A percentile compares a stretch with the other conserved stretches of the same genome.
These are phyloP conservation scores for Hypoxylon trugodes DNA, from an alignment of 495 filamentous ascomycete species.

Conservation along the genomic window DNA sequence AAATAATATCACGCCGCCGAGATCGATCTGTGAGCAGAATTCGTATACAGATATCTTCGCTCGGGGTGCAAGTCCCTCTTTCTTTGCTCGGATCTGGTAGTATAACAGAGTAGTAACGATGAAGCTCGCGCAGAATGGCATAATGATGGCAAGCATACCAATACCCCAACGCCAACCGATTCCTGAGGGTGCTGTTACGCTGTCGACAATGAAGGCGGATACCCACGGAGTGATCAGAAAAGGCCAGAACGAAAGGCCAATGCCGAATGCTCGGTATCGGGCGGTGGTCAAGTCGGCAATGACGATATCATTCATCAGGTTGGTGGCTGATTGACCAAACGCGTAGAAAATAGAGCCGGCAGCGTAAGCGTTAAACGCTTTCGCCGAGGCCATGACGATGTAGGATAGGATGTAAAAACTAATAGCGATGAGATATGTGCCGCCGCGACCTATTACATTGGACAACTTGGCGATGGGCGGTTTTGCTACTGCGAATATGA, in stretches of 20 bases:
- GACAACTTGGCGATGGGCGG: slow-evolving; percentile 60
- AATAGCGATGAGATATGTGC: slow-evolving; percentile 56
- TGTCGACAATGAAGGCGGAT: slow-evolving; percentile 54
- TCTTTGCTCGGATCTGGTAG: slow-evolving; percentile 51
- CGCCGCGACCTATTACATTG: slow-evolving; percentile 56
- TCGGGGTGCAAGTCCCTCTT: slow-evolving; percentile 42
- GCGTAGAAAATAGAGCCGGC: slow-evolving; percentile 57
- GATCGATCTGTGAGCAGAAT: slow-evolving; percentile 58
- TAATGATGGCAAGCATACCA: slow-evolving; percentile 60
- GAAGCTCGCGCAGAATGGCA: slow-evolving; percentile 57
- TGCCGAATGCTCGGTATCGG: slow-evolving; percentile 57
- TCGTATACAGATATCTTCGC: slow-evolving; percentile 47
- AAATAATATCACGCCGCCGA: slow-evolving; percentile 54
- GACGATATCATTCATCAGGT: slow-evolving; percentile 58
- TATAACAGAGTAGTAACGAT: slow-evolving; percentile 57
- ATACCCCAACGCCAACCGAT: slow-evolving; percentile 63
- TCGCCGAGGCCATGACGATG: slow-evolving; percentile 56
- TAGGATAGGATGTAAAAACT: slow-evolving; percentile 56
- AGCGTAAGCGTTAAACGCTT: slow-evolving; percentile 53
- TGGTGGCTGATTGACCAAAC: slow-evolving; percentile 55
- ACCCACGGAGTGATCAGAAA: slow-evolving; percentile 58
- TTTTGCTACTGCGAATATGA: slow-evolving; percentile 57
- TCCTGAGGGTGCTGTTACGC: slow-evolving; percentile 48
- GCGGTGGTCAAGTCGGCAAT: slow-evolving; percentile 58
- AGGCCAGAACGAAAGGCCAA: slow-evolving; percentile 55